phyloP scores from a whole-genome alignment of 140 eudicot species.

The Ambrosia hybrid region DNA sequence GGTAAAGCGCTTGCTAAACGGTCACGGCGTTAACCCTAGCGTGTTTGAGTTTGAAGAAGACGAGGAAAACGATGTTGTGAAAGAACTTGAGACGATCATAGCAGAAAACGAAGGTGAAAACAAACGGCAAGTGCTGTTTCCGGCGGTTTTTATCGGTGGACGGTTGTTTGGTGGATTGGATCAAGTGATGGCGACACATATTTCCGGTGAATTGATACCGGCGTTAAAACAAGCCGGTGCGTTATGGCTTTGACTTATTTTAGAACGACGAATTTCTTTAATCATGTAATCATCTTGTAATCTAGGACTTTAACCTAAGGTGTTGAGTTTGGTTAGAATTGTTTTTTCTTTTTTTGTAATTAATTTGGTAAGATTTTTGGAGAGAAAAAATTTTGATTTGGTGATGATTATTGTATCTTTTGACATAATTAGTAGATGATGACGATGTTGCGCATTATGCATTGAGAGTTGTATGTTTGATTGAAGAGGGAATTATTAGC shows the following conservation, averaged over 20 bases:
- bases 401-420: slow-evolving; percentile 7
- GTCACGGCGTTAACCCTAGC: slow-evolving; percentile 68
- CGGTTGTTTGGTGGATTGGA: slow-evolving; percentile 79
- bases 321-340: slow-evolving; percentile 12
- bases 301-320: too few species aligned
- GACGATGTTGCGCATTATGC: slow-evolving; percentile 1
- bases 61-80: slow-evolving; percentile 35
- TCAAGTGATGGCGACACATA: slow-evolving; percentile 73
- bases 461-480: slow-evolving; percentile 6
- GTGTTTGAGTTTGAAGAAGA: slow-evolving; percentile 61
- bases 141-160: slow-evolving; percentile 90
- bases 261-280: background rate
- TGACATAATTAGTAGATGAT: background rate
- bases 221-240: slow-evolving; percentile 63
- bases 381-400: too few species aligned
- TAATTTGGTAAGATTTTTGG: background rate
- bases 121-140: slow-evolving; percentile 43
- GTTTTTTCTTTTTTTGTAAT: slow-evolving; percentile 3
- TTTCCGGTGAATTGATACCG: slow-evolving; percentile 76
- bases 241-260: slow-evolving; percentile 58
- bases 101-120: slow-evolving; percentile 9
- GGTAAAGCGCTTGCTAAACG: slow-evolving; percentile 51
- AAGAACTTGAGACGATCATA: slow-evolving; percentile 34
- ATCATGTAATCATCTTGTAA: too few species aligned
- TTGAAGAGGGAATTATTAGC: slow-evolving; percentile 6